Percentiles rank a stretch among this genome's conserved stretches.
Evolutionary conservation across 257 asterid genomes (phyloP).

Genomic region (Solanum lycopersicoides): DNA sequence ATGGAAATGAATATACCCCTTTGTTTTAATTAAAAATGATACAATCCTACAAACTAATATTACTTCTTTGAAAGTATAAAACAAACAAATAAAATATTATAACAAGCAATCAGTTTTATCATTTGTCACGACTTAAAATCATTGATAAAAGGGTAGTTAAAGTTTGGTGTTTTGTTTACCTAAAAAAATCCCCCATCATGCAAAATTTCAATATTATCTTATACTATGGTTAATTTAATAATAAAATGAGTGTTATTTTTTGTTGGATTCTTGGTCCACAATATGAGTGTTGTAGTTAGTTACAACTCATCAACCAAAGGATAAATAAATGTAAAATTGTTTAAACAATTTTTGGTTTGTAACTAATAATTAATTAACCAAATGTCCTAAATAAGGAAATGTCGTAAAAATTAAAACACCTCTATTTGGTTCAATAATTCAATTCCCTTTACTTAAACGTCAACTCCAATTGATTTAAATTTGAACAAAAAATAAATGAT

Average conservation of each 20-base stretch:
- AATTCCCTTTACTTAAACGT: not conserved
- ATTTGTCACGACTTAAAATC: not conserved
- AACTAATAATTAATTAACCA: not conserved
- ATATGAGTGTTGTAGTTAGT: not conserved
- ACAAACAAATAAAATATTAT: not conserved
- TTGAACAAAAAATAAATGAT: not conserved
- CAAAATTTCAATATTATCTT: not conserved
- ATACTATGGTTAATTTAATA: not conserved
- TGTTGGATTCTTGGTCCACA: not conserved
- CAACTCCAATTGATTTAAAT: not conserved
- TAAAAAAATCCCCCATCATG: slow-evolving; percentile 1
- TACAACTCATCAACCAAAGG: slow-evolving; percentile 22
- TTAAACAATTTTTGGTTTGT: not conserved
- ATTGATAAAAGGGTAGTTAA: slow-evolving; percentile 10
- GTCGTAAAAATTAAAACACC: not conserved
- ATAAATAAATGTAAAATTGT: not conserved
- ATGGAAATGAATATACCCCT: too few relatives aligned
- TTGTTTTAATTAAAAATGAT: not conserved
- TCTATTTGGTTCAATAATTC: not conserved
- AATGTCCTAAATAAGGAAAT: not conserved
- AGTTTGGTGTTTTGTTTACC: slow-evolving; percentile 41
- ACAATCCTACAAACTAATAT: not conserved
- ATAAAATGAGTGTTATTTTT: not conserved
- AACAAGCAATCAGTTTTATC: not conserved
- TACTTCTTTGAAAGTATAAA: too few relatives aligned